phyloP scores from a whole-genome alignment of 768 basidiomycete species.

The Pleurotus eryngii region DNA sequence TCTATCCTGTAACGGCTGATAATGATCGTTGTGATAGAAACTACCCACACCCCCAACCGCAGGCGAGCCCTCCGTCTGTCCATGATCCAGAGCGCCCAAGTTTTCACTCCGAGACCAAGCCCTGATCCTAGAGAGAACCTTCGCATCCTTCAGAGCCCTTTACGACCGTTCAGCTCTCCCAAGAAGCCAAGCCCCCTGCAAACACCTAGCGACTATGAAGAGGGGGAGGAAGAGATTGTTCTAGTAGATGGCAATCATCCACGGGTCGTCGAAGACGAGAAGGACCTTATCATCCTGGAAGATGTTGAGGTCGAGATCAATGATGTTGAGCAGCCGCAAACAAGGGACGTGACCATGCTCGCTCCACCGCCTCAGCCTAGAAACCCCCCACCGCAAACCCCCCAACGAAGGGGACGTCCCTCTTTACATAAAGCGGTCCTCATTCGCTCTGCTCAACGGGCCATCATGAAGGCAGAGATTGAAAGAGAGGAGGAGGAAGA shows the following conservation, averaged over 20 bases:
- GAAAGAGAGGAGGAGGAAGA: slow-evolving; percentile 52
- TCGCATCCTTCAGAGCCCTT: slow-evolving; percentile 56
- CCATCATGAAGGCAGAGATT: slow-evolving; percentile 46
- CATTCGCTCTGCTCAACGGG: slow-evolving; percentile 66
- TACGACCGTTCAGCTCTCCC: slow-evolving; percentile 18
- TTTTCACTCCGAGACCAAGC: slow-evolving; percentile 66
- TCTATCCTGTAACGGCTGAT: not conserved
- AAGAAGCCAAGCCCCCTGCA: slow-evolving; percentile 8
- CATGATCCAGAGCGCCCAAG: slow-evolving; percentile 73
- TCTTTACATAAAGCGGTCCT: slow-evolving; percentile 67
- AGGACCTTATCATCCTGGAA: slow-evolving; percentile 70
- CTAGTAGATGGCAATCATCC: slow-evolving; percentile 67
- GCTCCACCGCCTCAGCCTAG: slow-evolving; percentile 13
- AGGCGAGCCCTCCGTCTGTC: slow-evolving; percentile 54
- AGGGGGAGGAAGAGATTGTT: slow-evolving; percentile 48
- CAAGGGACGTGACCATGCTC: slow-evolving; percentile 8
- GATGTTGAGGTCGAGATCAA: slow-evolving; percentile 41
- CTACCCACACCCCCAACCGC: slow-evolving; percentile 32
- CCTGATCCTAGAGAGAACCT: slow-evolving; percentile 61
- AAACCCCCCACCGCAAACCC: slow-evolving; percentile 30
- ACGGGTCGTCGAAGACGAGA: slow-evolving; percentile 65
- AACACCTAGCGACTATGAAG: slow-evolving; percentile 21
- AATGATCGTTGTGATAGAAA: not conserved
- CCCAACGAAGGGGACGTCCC: slow-evolving; percentile 33
- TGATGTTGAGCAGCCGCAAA: slow-evolving; percentile 1